Evolutionary conservation across 2,329 filamentous ascomycete genomes (phyloP).

Genomic region (Didymellaceae sp.): DNA sequence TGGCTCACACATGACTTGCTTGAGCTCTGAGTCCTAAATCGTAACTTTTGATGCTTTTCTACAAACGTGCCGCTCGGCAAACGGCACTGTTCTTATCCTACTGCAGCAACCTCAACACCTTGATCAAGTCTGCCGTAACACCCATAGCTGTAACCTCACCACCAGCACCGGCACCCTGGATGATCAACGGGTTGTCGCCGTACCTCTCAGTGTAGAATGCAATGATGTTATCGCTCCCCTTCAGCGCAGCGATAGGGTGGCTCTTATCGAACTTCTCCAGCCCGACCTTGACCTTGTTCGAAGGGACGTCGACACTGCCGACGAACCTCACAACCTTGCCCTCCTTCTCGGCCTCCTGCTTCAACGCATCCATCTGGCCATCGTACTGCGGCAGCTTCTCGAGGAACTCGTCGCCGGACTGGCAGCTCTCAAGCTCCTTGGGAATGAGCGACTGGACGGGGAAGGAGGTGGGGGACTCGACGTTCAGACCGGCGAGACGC

Average conservation of each 20-base stretch:
- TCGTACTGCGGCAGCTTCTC: conserved; percentile 81
- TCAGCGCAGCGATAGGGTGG: conserved; percentile 90
- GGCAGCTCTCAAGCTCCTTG: conserved; percentile 77
- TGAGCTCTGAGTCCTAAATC: background rate
- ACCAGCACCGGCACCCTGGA: conserved; percentile 93
- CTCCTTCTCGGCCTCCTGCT: conserved; percentile 81
- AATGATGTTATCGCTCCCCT: conserved; percentile 98
- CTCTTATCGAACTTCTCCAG: conserved; percentile 82
- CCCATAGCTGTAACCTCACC: conserved; percentile 98
- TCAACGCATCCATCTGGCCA: conserved; percentile 85
- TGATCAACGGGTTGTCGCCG: conserved; percentile 85
- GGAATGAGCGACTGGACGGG: conserved; percentile 94
- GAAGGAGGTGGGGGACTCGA: conserved; percentile 86
- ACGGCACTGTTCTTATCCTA: conserved; percentile 31
- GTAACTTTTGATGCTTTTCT: background rate
- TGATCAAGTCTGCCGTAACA: conserved; percentile 90
- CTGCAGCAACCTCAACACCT: conserved; percentile 77
- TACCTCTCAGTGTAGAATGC: conserved; percentile 98
- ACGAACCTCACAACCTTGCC: conserved; percentile 95
- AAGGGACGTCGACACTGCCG: conserved; percentile 86
- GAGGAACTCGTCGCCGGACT: conserved; percentile 86
- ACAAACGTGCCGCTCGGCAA: background rate
- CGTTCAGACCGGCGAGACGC: conserved; percentile 78
- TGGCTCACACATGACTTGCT: no score
- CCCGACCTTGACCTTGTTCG: conserved; percentile 85